Percentiles rank a stretch among this genome's conserved stretches.
Conservation (phyloP, 352 stramenopile genomes). For the Aphanomyces invadans region DNA sequence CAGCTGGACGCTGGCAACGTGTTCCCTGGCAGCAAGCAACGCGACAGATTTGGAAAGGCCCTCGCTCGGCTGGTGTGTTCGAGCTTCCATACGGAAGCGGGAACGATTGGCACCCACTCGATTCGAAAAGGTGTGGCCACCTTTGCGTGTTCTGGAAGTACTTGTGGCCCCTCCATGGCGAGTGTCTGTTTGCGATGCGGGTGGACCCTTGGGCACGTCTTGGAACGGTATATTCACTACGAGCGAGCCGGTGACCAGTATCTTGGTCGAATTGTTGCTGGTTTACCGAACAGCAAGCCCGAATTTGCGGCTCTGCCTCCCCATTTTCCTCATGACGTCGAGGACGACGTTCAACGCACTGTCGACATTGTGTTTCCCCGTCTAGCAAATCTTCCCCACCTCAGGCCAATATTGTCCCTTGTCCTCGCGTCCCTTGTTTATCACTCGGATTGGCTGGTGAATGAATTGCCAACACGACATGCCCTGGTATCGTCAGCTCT, state of each 20-base stretch:
- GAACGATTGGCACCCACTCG: not conserved
- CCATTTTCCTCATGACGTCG: not conserved
- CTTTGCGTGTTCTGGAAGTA: conserved; percentile 20
- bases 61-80: conserved; percentile 14
- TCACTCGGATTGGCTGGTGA: not conserved
- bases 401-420: too few relatives aligned
- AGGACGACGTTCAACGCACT: not conserved
- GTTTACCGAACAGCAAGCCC: not conserved
- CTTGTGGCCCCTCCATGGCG: conserved; percentile 6
- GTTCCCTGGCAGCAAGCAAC: not conserved
- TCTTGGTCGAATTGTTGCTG: conserved; percentile 9
- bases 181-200: conserved; percentile 21
- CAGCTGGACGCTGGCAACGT: not conserved
- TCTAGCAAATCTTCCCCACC: not conserved
- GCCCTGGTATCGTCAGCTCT: not conserved
- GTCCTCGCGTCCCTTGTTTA: conserved; percentile 1
- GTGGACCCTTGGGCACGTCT: conserved; percentile 8
- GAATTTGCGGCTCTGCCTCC: conserved; percentile 19
- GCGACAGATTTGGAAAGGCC: not conserved
- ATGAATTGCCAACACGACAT: not conserved
- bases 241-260: conserved; percentile 16
- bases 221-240: conserved; percentile 20
- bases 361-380: conserved; percentile 1
- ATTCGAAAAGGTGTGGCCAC: conserved; percentile 24
- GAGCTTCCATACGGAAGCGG: not conserved